Percentiles rank a stretch among this genome's conserved stretches.
These are phyloP conservation scores for Exidia glandulosa DNA, from an alignment of 768 basidiomycete genomes.

Conservation along the genomic window DNA sequence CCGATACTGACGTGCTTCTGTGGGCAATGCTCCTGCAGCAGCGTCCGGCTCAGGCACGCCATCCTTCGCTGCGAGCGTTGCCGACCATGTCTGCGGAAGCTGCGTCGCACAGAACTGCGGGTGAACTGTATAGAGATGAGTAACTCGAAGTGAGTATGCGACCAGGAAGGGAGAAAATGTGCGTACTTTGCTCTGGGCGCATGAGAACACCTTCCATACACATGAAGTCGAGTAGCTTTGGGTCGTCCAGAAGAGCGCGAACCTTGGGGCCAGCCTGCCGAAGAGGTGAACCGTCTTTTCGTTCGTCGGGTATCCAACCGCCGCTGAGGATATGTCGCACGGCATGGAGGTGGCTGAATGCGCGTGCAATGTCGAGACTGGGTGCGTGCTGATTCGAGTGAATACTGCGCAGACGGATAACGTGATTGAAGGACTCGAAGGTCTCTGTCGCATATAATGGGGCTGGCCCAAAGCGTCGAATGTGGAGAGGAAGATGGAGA, in stretches of 20 bases:
- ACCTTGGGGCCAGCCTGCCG: not conserved
- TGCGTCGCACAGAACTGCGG: not conserved
- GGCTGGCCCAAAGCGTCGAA: slow-evolving; percentile 2
- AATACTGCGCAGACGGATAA: slow-evolving; percentile 4
- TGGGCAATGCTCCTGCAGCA: too few relatives aligned
- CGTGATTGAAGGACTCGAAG: not conserved
- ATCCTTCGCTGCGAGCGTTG: too few relatives aligned
- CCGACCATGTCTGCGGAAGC: not conserved
- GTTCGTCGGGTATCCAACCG: slow-evolving; percentile 12
- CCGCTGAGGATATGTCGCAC: slow-evolving; percentile 22
- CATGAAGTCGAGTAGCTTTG: not conserved
- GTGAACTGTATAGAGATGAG: not conserved
- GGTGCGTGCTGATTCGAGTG: slow-evolving; percentile 8
- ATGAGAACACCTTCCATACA: not conserved
- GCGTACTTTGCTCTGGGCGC: not conserved
- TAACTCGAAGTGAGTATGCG: not conserved
- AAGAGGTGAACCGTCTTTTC: not conserved
- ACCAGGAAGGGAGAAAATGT: not conserved
- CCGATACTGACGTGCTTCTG: too few relatives aligned
- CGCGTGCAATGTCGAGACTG: slow-evolving; percentile 7
- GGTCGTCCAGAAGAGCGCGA: not conserved
- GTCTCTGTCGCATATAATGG: not conserved
- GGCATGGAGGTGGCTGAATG: slow-evolving; percentile 9
- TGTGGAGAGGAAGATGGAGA: slow-evolving; percentile 17
- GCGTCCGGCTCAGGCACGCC: too few relatives aligned